Base-by-base conservation (phyloP, 2,329 filamentous ascomycete species). In the Ophioceras dolichostomum region DNA sequence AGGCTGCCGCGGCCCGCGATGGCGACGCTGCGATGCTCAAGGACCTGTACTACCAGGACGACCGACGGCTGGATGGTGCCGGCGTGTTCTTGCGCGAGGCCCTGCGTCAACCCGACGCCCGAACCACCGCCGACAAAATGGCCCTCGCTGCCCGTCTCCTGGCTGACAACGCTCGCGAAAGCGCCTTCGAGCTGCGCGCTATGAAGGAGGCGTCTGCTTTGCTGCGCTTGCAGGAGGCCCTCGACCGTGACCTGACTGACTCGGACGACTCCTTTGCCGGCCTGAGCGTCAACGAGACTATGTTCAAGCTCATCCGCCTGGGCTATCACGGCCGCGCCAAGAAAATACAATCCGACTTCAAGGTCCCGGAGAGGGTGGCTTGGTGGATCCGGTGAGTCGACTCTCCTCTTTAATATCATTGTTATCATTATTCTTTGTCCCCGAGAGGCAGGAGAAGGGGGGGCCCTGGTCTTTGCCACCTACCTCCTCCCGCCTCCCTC, bases 41-140 rank as follows among this genome's bases (percentile, higher is more conserved):
- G 52, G 91, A 96, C 53, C 67, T 98, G 4, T 98, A 91, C 62
- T 98, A 98, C 55, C 91, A 96, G 60, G 91, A 96, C 50, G 91
- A 98, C 55, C 77, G 89, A 5, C 76, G 88, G 4, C 65, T 87
- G 5, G 91, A 96, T 45, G 87, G 91, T 3, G 83, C 89, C 0
- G 83, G 86, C 40, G 76, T 98, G 2, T 83, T 96, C 41, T 65
- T 98, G 12, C 76, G 77, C 16, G 89, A 98, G 59, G 84, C 88
- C 1, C 65, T 98, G 7, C 62, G 70, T 4, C 83, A 91, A 51
- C 69, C 76, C 1, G 77, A 83, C 43, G 65, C 77, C 19, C 70
- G 78, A 24, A 79, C 77, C 1, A 73, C 83, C 5, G 71, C 74
- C 2, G 91, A 96, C 56, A 96, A 95, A 61, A 68, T 98, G 28